phyloP scores from a whole-genome alignment of 345 rosid genomes.

The Corymbia maculata region DNA sequence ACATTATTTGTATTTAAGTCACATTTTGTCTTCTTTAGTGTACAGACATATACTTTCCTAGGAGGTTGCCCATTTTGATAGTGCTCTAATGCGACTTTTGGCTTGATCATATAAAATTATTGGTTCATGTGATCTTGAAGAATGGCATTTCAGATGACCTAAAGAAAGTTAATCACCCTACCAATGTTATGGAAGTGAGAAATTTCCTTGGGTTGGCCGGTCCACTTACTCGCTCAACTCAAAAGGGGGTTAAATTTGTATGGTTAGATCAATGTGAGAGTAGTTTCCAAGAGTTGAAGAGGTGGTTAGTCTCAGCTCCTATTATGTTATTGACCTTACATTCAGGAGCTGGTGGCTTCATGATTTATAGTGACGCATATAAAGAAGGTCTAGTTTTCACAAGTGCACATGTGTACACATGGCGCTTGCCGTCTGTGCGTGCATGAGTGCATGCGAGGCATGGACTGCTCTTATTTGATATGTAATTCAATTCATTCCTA shows the following conservation, averaged over 20 bases:
- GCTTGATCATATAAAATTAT: background rate
- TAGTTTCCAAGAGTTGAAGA: background rate
- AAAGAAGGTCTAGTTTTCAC: background rate
- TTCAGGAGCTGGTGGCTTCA: background rate
- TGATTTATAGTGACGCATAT: background rate
- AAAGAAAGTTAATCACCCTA: background rate
- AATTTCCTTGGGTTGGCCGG: background rate
- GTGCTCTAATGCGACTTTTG: background rate
- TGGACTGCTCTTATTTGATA: background rate
- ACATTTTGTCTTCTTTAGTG: background rate
- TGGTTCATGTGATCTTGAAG: background rate
- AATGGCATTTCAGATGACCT: fast-evolving
- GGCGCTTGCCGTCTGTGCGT: no score
- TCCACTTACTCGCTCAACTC: background rate
- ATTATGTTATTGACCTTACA: background rate
- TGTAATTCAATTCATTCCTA: no score
- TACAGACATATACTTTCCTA: background rate
- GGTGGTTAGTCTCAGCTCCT: background rate
- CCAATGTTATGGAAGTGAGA: background rate
- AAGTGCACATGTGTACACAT: fast-evolving
- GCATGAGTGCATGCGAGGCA: background rate
- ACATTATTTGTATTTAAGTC: no score
- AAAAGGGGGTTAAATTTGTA: background rate
- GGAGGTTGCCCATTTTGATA: background rate
- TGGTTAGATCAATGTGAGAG: background rate